Base-by-base conservation (phyloP, 2,329 filamentous ascomycete genomes). In the Coniochaeta sp. region DNA sequence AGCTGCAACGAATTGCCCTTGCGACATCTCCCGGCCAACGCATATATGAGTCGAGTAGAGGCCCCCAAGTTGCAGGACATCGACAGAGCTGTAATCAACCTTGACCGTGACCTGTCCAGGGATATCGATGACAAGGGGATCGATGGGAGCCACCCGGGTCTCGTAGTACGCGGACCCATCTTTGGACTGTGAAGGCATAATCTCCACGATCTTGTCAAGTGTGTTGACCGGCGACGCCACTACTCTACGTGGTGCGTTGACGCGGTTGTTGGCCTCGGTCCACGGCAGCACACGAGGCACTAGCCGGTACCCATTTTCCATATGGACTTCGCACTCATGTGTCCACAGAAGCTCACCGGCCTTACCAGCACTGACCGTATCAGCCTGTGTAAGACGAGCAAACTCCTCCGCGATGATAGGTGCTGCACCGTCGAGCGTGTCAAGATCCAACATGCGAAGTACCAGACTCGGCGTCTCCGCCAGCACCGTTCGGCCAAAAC, bases 231-330 rank as follows among this genome's bases (percentile, higher is more conserved):
- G 61, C 2, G 62, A 66, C 0, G 69, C 63, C 9, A 79, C 70
- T 1, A 73, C 60, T 7, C 76, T 70, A 8, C 76, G 72, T 1
- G 69, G 58, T 1, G 76, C 70, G 57, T 78, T 79, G 56, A 72
- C 64, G 0, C 74, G 68, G 43, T 75, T 68, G 59, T 77, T 79
- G 6, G 67, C 72, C 1, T 68, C 60, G 44, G 71, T 69, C 65
- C 73, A 75, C 0, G 77, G 74, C 1, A 77, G 19, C 3, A 79
- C 66, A 0, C 77, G 74, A 0, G 76, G 73, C 2, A 79, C 67
- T 0, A 75, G 62, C 0, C 71, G 70, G 5, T 54, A 63, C 1
- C 72, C 72, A 1, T 67, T 59, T 40, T 75, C 67, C 1, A 77
- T 64, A 44, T 77, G 70, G 2, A 79, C 67, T 66, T 78, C 76